Base-by-base conservation (phyloP, 495 filamentous ascomycete species). In the Collariella sp. region DNA sequence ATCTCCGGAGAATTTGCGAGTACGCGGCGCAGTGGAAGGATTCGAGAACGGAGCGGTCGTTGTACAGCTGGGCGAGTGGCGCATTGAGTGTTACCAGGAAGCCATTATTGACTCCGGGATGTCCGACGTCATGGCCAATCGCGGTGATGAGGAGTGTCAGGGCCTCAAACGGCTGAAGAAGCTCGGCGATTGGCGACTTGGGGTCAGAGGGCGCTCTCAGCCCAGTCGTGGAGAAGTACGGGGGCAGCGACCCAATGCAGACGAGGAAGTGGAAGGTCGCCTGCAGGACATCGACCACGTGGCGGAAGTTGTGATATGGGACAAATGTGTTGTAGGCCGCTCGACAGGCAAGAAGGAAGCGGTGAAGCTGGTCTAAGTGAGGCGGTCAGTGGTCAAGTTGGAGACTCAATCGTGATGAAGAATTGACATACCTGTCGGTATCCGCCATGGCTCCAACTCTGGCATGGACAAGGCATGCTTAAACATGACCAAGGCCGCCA, bases 241-340 rank as follows among this genome's bases (percentile, higher is more conserved):
- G 76, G 15, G 91, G 87, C 43, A 96, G 70, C 7, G 83, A 80
- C 38, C 87, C 86, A 41, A 96, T 84, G 41, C 81, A 79, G 47
- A 96, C 74, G n/a, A 98, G 77, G 63, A 96, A 95, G 70, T 85
- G 84, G 68, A 96, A 98, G 36, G 87, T 78, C 3, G 93, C 94
- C 70, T 98, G 93, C 61, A 96, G 76, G 36, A 98, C 93, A 73
- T 98, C 93, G 47, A 93, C 83, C 7, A 94, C 93, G 67, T 98
- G 93, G 45, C 93, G 88, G 69, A 96, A 98, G 67, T 98, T 98
- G 72, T 98, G 93, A 63, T 97, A 98, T n/a, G 91, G 87, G 35
- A 98, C 89, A 67, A 95, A 95, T 46, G 79, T 82, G 64, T 96
- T 96, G 71, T 98, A 97, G 15, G 94, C 86, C 43, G 82, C 81